These are phyloP conservation scores for Piromyces finnis DNA, from an alignment of 192 early-diverging fungal species.

Conservation along the genomic window DNA sequence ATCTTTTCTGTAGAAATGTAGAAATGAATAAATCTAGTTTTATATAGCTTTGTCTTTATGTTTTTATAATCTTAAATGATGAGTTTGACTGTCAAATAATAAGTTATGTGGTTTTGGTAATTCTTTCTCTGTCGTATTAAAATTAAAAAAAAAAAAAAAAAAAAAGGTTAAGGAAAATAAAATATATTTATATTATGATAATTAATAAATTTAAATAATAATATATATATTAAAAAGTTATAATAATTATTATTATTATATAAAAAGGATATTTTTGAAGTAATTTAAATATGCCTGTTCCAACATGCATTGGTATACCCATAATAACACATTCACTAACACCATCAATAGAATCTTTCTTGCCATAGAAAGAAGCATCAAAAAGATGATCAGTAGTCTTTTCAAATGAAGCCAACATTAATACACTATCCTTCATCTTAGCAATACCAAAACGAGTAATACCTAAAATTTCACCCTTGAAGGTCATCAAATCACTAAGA, in stretches of 20 bases:
- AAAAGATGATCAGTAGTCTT: slow-evolving; percentile 99
- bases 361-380: slow-evolving; percentile 89
- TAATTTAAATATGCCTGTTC: slow-evolving; percentile 91
- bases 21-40: too few species aligned
- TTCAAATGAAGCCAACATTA: slow-evolving; percentile 99
- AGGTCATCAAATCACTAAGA: slow-evolving; percentile 94
- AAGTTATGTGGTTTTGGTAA: background rate
- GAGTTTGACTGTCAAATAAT: background rate
- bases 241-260: too few species aligned
- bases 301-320: slow-evolving; percentile 93
- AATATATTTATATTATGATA: too few species aligned
- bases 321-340: slow-evolving; percentile 99
- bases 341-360: slow-evolving; percentile 81
- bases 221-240: background rate
- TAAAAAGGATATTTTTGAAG: slow-evolving; percentile 17
- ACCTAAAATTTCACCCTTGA: slow-evolving; percentile 94
- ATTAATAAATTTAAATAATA: background rate
- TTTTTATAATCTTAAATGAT: background rate
- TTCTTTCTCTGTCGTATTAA: background rate
- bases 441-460: slow-evolving; percentile 98
- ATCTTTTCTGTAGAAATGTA: too few species aligned
- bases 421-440: slow-evolving; percentile 98
- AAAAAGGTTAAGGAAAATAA: background rate
- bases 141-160: background rate
- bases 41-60: too few species aligned